Conservation (phyloP, 2,329 filamentous ascomycete genomes). For the Pseudomassariella vexata region DNA sequence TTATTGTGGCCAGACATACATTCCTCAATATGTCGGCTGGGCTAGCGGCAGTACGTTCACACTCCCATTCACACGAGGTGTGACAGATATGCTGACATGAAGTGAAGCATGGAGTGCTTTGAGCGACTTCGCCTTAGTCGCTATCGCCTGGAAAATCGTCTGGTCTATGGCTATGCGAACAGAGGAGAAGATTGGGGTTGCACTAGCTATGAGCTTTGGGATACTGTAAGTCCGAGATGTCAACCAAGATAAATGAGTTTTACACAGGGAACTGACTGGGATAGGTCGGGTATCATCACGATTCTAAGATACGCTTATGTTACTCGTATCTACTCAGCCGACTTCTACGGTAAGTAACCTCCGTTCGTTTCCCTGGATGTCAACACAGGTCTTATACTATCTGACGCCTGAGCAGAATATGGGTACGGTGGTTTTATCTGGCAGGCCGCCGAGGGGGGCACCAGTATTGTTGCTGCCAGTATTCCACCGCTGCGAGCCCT, state of each 20-base stretch:
- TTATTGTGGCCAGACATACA: no score
- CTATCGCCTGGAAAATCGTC: slow-evolving; percentile 6
- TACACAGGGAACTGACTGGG: no score
- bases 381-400: background rate
- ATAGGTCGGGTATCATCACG: slow-evolving; percentile 6
- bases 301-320: slow-evolving; percentile 7
- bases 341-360: slow-evolving; percentile 6
- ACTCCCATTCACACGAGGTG: background rate
- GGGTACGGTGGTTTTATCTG: slow-evolving; percentile 6
- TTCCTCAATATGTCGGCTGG: slow-evolving; percentile 7
- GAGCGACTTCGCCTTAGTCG: slow-evolving; percentile 6
- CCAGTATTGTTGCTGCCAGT: slow-evolving; percentile 7
- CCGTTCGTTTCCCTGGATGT: background rate
- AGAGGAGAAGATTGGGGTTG: slow-evolving; percentile 6
- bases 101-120: slow-evolving; percentile 8
- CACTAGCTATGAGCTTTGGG: slow-evolving; percentile 7
- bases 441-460: slow-evolving; percentile 6
- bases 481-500: slow-evolving; percentile 6
- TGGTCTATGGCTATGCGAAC: slow-evolving; percentile 6
- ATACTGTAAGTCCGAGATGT: slow-evolving; percentile 5
- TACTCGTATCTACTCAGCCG: slow-evolving; percentile 2
- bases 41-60: slow-evolving; percentile 5
- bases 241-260: no score
- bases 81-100: background rate
- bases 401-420: slow-evolving; percentile 2